These are phyloP conservation scores for Kodamaea nitidulidarum DNA, from an alignment of 805 yeast genomes.

Conservation along the genomic window DNA sequence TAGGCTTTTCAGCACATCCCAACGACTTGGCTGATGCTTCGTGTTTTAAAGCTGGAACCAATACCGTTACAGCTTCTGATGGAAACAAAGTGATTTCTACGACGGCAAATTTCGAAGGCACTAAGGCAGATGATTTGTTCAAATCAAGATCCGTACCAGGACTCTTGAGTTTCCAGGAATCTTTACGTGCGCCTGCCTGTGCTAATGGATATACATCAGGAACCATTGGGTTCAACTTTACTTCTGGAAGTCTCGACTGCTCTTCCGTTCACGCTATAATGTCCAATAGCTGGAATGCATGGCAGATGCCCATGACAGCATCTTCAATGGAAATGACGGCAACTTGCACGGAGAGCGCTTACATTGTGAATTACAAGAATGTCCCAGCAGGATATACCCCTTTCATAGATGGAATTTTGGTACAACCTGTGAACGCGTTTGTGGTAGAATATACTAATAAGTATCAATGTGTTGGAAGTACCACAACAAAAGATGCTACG, in stretches of 20 bases:
- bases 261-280: constrained; percentile 16
- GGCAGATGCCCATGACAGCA: constrained; percentile 11
- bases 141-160: constrained; percentile 12
- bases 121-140: background rate
- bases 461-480: constrained; percentile 12
- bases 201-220: constrained; percentile 21
- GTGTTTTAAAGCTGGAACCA: constrained; percentile 17
- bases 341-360: constrained; percentile 12
- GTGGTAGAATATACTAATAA: constrained; percentile 10
- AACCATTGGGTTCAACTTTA: constrained; percentile 17
- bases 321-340: constrained; percentile 7
- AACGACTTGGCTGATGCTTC: constrained; percentile 17
- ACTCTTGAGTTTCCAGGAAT: constrained; percentile 5
- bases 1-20: constrained; percentile 8
- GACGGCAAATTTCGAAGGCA: constrained; percentile 10
- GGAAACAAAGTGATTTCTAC: constrained; percentile 11
- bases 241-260: constrained; percentile 18
- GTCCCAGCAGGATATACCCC: constrained; percentile 29
- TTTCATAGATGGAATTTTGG: constrained; percentile 15
- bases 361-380: constrained; percentile 13
- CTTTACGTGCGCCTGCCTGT: constrained; percentile 16
- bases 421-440: background rate
- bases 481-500: background rate
- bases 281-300: constrained; percentile 20
- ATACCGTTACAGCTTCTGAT: constrained; percentile 15